phyloP scores from a whole-genome alignment of 2,329 filamentous ascomycete species.

The Scedosporium minutisporum region DNA sequence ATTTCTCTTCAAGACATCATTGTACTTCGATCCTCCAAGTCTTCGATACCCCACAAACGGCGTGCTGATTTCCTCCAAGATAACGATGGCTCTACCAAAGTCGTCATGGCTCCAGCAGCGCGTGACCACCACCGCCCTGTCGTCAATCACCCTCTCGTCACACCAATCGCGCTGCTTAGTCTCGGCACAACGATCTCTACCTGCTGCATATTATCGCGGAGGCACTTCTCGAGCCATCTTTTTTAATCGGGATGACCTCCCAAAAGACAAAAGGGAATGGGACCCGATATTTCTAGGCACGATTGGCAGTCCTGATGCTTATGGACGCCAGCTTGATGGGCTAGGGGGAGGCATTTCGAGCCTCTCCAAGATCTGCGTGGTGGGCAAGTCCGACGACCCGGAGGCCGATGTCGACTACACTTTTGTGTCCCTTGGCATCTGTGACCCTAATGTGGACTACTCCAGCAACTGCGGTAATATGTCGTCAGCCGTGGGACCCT shows the following conservation, averaged over 20 bases:
- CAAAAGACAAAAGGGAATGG: slow-evolving; percentile 22
- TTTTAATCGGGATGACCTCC: slow-evolving; percentile 25
- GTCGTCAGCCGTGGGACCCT: slow-evolving; percentile 57
- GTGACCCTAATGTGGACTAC: slow-evolving; percentile 50
- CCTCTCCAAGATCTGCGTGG: slow-evolving; percentile 61
- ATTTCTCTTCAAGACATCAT: no score
- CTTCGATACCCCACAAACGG: no score
- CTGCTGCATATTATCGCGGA: slow-evolving; percentile 32
- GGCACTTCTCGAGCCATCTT: slow-evolving; percentile 62
- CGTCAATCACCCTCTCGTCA: background rate
- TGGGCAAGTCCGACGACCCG: slow-evolving; percentile 35
- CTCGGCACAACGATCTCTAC: slow-evolving; percentile 1
- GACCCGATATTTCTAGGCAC: slow-evolving; percentile 44
- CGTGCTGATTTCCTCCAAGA: no score
- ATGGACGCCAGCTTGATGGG: slow-evolving; percentile 62
- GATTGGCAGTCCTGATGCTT: slow-evolving; percentile 56
- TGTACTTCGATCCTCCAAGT: no score
- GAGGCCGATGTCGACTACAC: slow-evolving; percentile 59
- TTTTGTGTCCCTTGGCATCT: slow-evolving; percentile 59
- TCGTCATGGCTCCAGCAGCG: no score
- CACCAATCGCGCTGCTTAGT: background rate
- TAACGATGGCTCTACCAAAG: no score
- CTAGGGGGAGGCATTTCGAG: slow-evolving; percentile 61
- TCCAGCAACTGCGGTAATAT: slow-evolving; percentile 72
- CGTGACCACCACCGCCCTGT: background rate